Evolutionary conservation across 305 asterid species (phyloP), one percentile per base, ranked within the genome.

Genomic region (Stenogyne calaminthoides): DNA sequence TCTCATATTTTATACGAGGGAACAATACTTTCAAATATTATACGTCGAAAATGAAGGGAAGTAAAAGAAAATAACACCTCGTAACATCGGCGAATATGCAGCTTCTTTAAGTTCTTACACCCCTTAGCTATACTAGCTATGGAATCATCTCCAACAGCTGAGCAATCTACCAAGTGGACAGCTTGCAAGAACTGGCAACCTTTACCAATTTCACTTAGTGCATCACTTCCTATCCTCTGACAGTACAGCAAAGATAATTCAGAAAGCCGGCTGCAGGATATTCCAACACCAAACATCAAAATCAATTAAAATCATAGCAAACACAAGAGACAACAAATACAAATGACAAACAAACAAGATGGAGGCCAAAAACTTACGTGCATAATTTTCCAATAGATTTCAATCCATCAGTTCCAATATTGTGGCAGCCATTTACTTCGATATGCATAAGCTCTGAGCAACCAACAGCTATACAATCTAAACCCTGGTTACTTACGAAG

Each of bases 361-460:
- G 68, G 52, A 58, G 69, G 77, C 49, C 22, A 47, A 69, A 75
- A 74, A 68, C 81, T 67, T 88, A 91, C 97, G 10, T 64, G 87
- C 96, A 88, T 76, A 83, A 87, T 79, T 84, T 87, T 81, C 97
- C 98, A 52, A 93, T 80, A 20, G 87, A 84, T 77, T 78, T 89
- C 72, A 93, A 79, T 78, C 98, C 98, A 71, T 54, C 82, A 58
- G 94, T 82, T 74, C 96, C 96, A 79, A 93, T 86, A 72, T 84
- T 89, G 84, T 89, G 96, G 88, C 98, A 93, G 76, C 97, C 98
- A 84, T 88, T 91, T 51, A 93, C 81, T 83, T 93, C 98, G 77
- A 93, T 86, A 78, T 84, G 91, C 70, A 85, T 81, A 80, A 93
- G 95, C 82, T 87, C 95, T n/a, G 91, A 74, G 80, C 98, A 93